Conservation (phyloP, 2,329 filamentous ascomycete species). For the Colletotrichum zoysiae region DNA sequence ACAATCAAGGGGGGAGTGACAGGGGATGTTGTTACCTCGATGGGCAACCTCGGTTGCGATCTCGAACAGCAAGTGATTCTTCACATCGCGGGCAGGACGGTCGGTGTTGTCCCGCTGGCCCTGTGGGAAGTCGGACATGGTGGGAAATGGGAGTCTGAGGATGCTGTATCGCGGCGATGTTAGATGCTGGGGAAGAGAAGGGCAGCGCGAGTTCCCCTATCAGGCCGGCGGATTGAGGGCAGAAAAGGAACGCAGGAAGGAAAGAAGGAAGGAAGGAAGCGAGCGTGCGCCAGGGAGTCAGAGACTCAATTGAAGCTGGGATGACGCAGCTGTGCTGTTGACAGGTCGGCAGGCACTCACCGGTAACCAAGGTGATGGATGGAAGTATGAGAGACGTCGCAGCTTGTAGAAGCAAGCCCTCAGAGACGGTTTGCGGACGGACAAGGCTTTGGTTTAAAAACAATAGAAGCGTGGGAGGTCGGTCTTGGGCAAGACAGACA, state of each 20-base stretch:
- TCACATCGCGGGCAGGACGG: slow-evolving; percentile 75
- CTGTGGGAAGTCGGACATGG: slow-evolving; percentile 34
- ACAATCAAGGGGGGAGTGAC: slow-evolving; percentile 14
- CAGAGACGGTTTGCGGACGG: slow-evolving; percentile 26
- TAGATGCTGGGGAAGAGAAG: slow-evolving; percentile 15
- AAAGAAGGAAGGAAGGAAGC: too few relatives aligned
- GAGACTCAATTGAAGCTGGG: slow-evolving; percentile 21
- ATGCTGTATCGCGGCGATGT: slow-evolving; percentile 17
- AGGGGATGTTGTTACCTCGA: slow-evolving; percentile 75
- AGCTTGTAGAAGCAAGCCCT: slow-evolving; percentile 40
- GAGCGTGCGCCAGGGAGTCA: slow-evolving; percentile 9
- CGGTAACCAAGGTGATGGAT: slow-evolving; percentile 37
- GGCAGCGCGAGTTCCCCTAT: not conserved
- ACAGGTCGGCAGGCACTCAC: slow-evolving; percentile 27
- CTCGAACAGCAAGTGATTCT: slow-evolving; percentile 96
- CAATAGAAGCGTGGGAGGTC: slow-evolving; percentile 31
- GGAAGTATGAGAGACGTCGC: slow-evolving; percentile 27
- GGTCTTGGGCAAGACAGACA: slow-evolving; percentile 23
- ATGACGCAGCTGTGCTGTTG: slow-evolving; percentile 37
- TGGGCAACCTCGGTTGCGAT: slow-evolving; percentile 97
- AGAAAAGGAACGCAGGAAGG: slow-evolving; percentile 8
- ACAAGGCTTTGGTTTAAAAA: slow-evolving; percentile 39
- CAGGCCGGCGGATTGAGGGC: slow-evolving; percentile 6
- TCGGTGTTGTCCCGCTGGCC: slow-evolving; percentile 37
- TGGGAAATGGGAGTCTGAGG: slow-evolving; percentile 13